Evolutionary conservation across 306 rosid genomes (phyloP).

Genomic region (Quercus mongolica): DNA sequence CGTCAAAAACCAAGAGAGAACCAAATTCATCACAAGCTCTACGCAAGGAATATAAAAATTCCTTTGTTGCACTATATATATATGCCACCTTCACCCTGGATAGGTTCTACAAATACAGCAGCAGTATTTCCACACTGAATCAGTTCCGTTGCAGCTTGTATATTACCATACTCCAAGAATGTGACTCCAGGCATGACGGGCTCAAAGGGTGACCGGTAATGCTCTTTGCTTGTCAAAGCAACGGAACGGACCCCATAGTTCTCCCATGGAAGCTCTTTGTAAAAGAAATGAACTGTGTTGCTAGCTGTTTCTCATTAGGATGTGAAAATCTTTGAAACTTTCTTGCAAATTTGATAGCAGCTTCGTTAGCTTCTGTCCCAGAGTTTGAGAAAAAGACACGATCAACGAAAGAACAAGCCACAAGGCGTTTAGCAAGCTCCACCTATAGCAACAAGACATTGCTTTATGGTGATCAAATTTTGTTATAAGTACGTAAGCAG

Average conservation of each 20-base stretch:
- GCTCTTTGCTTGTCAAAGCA: conserved; percentile 91
- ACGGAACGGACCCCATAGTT: conserved; percentile 90
- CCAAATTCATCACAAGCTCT: no score
- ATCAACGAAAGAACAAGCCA: conserved; percentile 69
- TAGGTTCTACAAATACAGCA: no score
- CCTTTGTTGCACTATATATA: no score
- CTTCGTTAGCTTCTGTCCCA: conserved; percentile 95
- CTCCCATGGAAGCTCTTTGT: conserved; percentile 88
- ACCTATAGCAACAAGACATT: no score
- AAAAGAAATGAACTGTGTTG: conserved; percentile 69
- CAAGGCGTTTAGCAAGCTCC: conserved; percentile 26
- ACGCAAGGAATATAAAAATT: no score
- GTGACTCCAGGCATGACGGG: conserved; percentile 93
- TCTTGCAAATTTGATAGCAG: conserved; percentile 86
- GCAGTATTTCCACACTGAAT: conserved; percentile 16
- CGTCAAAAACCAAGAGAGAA: no score
- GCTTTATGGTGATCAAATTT: no score
- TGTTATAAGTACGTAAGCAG: no score
- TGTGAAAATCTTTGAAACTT: conserved; percentile 63
- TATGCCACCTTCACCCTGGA: no score
- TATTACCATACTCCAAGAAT: conserved; percentile 75
- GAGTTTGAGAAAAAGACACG: conserved; percentile 81
- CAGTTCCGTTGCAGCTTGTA: conserved; percentile 51
- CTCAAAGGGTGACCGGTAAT: conserved; percentile 80
- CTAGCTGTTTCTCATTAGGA: conserved; percentile 48